A percentile compares a stretch with the other conserved stretches of the same genome.
Evolutionary conservation across 345 rosid genomes (phyloP).

Genomic region (Aurinia saxatilis): DNA sequence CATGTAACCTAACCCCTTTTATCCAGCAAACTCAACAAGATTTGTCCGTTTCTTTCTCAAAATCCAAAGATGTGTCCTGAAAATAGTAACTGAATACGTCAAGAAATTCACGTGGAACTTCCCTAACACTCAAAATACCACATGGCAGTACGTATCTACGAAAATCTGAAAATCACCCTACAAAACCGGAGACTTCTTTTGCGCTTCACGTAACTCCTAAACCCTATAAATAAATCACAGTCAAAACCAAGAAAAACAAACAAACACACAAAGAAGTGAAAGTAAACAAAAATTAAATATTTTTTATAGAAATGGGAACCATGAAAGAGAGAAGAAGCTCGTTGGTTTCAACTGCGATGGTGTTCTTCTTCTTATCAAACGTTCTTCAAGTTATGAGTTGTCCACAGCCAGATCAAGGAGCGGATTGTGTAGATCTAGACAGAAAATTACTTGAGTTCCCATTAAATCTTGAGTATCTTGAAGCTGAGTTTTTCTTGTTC

Average conservation of each 20-base stretch:
- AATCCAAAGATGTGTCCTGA: constrained; percentile 24
- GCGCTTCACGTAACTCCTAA: neutral
- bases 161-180: constrained; percentile 16
- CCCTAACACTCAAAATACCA: neutral
- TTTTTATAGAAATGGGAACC: neutral
- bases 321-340: constrained; percentile 5
- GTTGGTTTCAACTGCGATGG: neutral
- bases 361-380: constrained; percentile 15
- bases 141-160: constrained; percentile 7
- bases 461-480: constrained; percentile 75
- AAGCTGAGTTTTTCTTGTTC: constrained; percentile 81
- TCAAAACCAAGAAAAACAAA: constrained; percentile 1
- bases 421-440: constrained; percentile 17
- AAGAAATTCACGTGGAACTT: constrained; percentile 23
- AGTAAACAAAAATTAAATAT: neutral
- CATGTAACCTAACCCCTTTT: constrained; percentile 7
- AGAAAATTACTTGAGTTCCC: constrained; percentile 62
- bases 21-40: constrained; percentile 5
- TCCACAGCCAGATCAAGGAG: neutral
- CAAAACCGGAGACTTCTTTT: constrained; percentile 7
- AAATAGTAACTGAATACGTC: constrained; percentile 22
- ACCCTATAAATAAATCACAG: constrained; percentile 14
- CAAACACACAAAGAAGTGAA: neutral
- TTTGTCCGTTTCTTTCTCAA: neutral
- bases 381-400: constrained; percentile 18